phyloP scores from a whole-genome alignment of 23 red algal genomes.

The Gracilaria gracilis region DNA sequence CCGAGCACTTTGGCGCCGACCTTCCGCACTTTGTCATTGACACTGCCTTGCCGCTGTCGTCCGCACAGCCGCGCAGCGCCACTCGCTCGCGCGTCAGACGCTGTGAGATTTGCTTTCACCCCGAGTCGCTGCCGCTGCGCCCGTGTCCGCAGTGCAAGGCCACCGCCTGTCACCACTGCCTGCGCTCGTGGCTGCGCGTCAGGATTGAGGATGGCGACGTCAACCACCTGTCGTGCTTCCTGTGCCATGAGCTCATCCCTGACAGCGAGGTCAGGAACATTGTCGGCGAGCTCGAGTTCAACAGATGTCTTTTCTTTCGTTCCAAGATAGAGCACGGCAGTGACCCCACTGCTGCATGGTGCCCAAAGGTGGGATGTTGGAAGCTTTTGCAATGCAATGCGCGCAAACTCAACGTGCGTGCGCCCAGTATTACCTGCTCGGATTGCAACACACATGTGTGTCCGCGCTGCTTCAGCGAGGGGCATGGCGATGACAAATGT shows the following conservation, averaged over 20 bases:
- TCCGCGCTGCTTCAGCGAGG: background rate
- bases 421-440: background rate
- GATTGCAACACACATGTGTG: background rate
- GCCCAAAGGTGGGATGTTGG: background rate
- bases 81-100: background rate
- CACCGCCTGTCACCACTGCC: constrained; percentile 17
- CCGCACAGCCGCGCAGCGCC: too few species aligned
- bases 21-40: background rate
- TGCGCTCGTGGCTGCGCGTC: constrained; percentile 19
- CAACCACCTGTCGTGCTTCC: constrained; percentile 9
- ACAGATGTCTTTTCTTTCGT: constrained; percentile 23
- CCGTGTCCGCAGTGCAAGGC: constrained; percentile 15
- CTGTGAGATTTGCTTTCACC: constrained; percentile 30
- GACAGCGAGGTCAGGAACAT: constrained; percentile 19
- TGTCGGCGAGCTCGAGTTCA: constrained; percentile 15
- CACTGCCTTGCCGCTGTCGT: background rate
- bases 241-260: background rate
- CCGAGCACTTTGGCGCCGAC: background rate
- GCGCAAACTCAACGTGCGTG: background rate
- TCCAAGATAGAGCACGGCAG: constrained; percentile 18
- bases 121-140: background rate
- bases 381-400: constrained; percentile 3
- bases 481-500: constrained; percentile 5
- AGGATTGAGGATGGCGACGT: constrained; percentile 10
- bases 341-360: constrained; percentile 21